phyloP scores from a whole-genome alignment of 140 eudicot species.

The Cichorium intybus region DNA sequence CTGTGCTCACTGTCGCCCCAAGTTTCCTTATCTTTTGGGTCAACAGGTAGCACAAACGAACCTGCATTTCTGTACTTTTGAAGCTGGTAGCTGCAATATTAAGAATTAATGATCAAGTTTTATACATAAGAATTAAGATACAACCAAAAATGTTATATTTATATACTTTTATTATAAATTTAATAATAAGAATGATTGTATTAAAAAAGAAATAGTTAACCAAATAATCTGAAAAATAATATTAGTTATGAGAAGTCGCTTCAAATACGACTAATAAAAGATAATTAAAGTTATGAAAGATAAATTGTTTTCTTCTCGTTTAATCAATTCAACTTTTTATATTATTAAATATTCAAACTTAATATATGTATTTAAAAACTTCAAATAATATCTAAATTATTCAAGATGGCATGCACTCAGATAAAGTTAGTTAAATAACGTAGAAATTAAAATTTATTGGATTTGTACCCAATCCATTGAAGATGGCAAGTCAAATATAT shows the following conservation, averaged over 20 bases:
- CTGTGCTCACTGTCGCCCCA: constrained; percentile 99
- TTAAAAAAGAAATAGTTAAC: constrained; percentile 1
- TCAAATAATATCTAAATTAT: background rate
- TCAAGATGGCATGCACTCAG: constrained; percentile 17
- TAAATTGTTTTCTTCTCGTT: background rate
- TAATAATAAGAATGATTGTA: background rate
- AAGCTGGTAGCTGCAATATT: constrained; percentile 76
- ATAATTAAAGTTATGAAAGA: background rate
- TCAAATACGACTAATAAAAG: background rate
- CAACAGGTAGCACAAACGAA: constrained; percentile 84
- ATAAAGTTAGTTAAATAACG: constrained; percentile 35
- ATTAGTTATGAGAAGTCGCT: background rate
- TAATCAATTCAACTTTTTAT: background rate
- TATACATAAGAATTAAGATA: background rate
- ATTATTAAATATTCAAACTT: background rate
- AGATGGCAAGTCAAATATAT: constrained; percentile 26
- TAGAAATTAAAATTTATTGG: constrained; percentile 11
- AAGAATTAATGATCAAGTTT: background rate
- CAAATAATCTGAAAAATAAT: background rate
- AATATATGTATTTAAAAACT: background rate
- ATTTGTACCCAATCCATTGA: constrained; percentile 23
- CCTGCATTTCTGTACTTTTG: constrained; percentile 95
- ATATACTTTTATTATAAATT: too few species aligned
- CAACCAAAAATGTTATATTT: too few species aligned
- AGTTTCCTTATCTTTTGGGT: constrained; percentile 87